Base-by-base conservation (phyloP, 805 yeast species). In the Candida pini region DNA sequence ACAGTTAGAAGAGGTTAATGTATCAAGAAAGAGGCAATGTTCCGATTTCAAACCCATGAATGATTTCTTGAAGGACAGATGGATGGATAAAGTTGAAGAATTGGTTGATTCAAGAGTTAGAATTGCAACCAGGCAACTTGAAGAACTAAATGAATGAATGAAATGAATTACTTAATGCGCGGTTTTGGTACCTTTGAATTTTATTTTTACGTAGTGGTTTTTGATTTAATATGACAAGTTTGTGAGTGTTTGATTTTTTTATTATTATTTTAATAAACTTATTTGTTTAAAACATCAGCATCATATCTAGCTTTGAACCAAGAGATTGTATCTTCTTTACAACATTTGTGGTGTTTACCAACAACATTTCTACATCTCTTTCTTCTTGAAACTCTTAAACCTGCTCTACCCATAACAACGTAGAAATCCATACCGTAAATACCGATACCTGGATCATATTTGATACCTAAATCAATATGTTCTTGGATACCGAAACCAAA, bases 381-480 rank as follows among this genome's bases (percentile, higher is more conserved):
- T 83, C 92, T 84, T 81, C 97, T 90, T 64, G 97, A 79, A 60
- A 92, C 85, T 78, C 98, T 86, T 78, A 79, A 82, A 76, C 98
- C 98, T 67, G 96, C 92, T 78, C 98, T 90, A 71, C 96, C 97
- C 77, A 92, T 76, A 66, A 90, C 96, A 66, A 92, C 88, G 89
- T 89, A 92, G 87, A 92, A 92, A 76, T 92, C 98, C 94, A 84
- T 92, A 82, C 98, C 98, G 92, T 90, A 92, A 69, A 92, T 92
- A 71, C 97, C 97, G 64, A 92, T 92, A 66, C 85, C 79, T 73
- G 98, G 98, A 73, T 92, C 98, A 78, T 92, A 92, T 80, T 92
- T 92, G 83, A 92, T 92, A 80, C 98, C 98, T 71, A 92, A 82
- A 73, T 92, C 98, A 63, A 92, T 92, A 81, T 92, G 98, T 81